These are phyloP conservation scores for Raphidocelis subcapitata DNA, from an alignment of 139 green algal genomes.

Conservation along the genomic window DNA sequence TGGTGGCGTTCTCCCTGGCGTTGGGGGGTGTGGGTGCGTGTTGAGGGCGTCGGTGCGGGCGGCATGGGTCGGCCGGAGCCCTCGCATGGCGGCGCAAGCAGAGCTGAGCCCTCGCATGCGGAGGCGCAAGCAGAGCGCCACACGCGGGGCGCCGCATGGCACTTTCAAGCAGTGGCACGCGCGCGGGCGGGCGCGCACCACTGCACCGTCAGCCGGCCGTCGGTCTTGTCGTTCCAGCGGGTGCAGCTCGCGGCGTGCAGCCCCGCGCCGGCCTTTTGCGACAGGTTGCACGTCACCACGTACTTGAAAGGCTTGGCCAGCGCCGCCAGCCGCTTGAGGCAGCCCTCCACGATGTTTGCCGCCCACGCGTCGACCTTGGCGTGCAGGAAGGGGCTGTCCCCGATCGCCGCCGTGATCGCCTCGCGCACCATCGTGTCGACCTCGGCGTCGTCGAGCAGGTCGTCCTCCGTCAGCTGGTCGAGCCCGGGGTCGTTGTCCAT, in stretches of 20 bases:
- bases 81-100: no score
- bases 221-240: slow-evolving; percentile 83
- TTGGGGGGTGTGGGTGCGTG: no score
- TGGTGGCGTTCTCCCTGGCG: slow-evolving; percentile 64
- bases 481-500: slow-evolving; percentile 15
- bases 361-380: slow-evolving; percentile 73
- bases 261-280: slow-evolving; percentile 79
- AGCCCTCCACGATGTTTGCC: slow-evolving; percentile 78
- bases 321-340: slow-evolving; percentile 70
- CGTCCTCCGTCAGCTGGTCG: slow-evolving; percentile 66
- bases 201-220: slow-evolving; percentile 81
- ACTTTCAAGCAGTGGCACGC: no score
- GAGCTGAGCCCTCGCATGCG: no score
- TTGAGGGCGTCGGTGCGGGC: no score
- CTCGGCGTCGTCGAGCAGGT: slow-evolving; percentile 84
- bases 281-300: slow-evolving; percentile 70
- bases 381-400: slow-evolving; percentile 70
- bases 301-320: slow-evolving; percentile 88
- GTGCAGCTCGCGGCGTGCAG: slow-evolving; percentile 76
- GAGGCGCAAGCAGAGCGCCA: no score
- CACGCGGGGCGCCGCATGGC: no score
- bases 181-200: no score
- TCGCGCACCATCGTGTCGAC: slow-evolving; percentile 79
- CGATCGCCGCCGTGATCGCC: slow-evolving; percentile 52
- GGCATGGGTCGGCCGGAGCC: no score